Conservation (phyloP, 768 basidiomycete genomes). For the Lentinula guzmanii region DNA sequence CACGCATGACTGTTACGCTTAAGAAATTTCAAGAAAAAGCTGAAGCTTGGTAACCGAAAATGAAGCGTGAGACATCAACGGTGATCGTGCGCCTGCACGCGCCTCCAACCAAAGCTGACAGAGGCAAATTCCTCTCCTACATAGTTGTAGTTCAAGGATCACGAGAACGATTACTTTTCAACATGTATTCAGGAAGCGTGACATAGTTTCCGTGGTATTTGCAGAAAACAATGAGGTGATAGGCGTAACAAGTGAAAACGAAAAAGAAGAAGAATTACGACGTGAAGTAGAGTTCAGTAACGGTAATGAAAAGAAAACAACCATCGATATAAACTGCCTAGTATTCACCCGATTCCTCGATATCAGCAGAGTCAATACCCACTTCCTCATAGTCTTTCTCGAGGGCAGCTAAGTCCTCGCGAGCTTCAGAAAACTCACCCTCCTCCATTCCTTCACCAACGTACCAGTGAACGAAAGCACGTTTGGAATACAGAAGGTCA, state of each 20-base stretch:
- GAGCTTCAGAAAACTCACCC: slow-evolving; percentile 98
- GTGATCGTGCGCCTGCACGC: neutral
- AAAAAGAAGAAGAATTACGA: slow-evolving; percentile 2
- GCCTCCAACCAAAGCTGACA: too few relatives aligned
- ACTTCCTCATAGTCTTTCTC: slow-evolving; percentile 96
- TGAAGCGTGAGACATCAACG: neutral
- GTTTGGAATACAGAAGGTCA: slow-evolving; percentile 95
- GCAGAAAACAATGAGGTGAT: neutral
- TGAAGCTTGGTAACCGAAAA: neutral
- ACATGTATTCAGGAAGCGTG: too few relatives aligned
- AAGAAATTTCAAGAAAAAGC: neutral
- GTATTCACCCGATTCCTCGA: slow-evolving; percentile 61
- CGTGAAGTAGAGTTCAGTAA: neutral
- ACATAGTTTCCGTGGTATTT: neutral
- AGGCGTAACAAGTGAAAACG: neutral
- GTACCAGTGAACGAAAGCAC: slow-evolving; percentile 91
- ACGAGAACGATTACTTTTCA: too few relatives aligned
- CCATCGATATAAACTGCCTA: slow-evolving; percentile 18
- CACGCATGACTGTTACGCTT: slow-evolving; percentile 46
- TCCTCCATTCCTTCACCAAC: slow-evolving; percentile 99
- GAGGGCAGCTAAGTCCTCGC: slow-evolving; percentile 95
- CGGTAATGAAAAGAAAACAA: neutral
- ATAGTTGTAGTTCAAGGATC: too few relatives aligned
- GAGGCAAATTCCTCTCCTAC: too few relatives aligned
- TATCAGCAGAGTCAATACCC: slow-evolving; percentile 70